Conservation (phyloP, 768 basidiomycete genomes). For the Phaeolepiota aurea region DNA sequence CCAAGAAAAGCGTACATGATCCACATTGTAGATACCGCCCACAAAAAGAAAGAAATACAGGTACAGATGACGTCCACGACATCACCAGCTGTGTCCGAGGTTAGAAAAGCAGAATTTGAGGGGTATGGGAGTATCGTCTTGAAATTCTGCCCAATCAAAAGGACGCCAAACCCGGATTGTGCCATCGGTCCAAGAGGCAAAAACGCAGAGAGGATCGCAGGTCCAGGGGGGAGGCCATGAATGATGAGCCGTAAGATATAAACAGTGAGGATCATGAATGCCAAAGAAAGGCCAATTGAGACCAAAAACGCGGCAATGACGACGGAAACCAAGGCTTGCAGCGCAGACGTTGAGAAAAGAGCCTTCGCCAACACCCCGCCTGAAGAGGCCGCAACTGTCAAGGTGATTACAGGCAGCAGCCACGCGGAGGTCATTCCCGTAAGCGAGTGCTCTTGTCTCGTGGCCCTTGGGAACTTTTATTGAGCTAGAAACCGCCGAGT, state of each 20-base stretch:
- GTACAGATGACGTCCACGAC: conserved; percentile 37
- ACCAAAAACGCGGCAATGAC: conserved; percentile 48
- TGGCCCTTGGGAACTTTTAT: conserved; percentile 40
- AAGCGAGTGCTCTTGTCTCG: conserved; percentile 44
- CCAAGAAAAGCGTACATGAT: conserved; percentile 46
- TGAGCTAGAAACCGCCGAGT: no score
- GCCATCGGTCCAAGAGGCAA: conserved; percentile 71
- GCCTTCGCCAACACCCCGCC: conserved; percentile 52
- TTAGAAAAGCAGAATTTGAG: conserved; percentile 26
- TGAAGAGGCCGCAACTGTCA: conserved; percentile 61
- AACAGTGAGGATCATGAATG: conserved; percentile 56
- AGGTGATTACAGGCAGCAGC: conserved; percentile 71
- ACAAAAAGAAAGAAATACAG: conserved; percentile 43
- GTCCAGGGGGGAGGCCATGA: conserved; percentile 42
- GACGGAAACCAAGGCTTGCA: conserved; percentile 47
- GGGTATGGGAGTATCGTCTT: conserved; percentile 22
- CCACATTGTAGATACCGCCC: conserved; percentile 61
- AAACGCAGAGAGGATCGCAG: conserved; percentile 48
- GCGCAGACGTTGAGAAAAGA: conserved; percentile 33
- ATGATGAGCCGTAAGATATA: conserved; percentile 55
- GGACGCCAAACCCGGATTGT: conserved; percentile 52
- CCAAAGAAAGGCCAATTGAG: conserved; percentile 45
- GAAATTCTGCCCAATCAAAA: conserved; percentile 47
- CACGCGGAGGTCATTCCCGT: conserved; percentile 52
- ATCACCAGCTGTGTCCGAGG: conserved; percentile 17